These are phyloP conservation scores for Gaeumannomyces tritici DNA, from an alignment of 2,329 filamentous ascomycete genomes.

Conservation along the genomic window DNA sequence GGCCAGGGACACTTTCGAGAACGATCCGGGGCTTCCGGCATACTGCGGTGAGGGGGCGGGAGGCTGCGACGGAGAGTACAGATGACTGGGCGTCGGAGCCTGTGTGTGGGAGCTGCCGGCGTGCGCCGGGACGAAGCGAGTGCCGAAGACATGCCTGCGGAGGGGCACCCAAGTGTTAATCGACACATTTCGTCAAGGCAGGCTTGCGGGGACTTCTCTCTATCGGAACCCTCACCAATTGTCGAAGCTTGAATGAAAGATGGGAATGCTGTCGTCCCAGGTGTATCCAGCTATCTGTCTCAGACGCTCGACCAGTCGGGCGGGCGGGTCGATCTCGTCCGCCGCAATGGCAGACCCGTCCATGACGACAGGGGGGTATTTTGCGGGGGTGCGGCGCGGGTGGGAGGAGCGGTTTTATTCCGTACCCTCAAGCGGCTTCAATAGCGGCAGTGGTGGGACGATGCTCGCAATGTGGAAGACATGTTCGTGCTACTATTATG, in stretches of 20 bases:
- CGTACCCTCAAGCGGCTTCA: not conserved
- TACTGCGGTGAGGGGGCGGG: conserved; percentile 19
- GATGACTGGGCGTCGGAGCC: not conserved
- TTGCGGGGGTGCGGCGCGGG: not conserved
- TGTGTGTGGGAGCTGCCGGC: not conserved
- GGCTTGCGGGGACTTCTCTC: not conserved
- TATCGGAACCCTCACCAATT: conserved; percentile 53
- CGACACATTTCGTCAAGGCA: not conserved
- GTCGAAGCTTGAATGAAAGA: conserved; percentile 66
- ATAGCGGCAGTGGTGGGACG: not conserved
- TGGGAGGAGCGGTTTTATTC: not conserved
- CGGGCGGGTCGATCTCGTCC: conserved; percentile 54
- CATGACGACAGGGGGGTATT: conserved; percentile 24
- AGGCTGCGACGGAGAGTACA: conserved; percentile 28
- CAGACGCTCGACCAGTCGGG: conserved; percentile 62
- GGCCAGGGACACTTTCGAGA: conserved; percentile 33
- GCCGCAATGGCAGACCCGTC: conserved; percentile 37
- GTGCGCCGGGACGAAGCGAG: conserved; percentile 42
- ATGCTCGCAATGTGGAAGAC: not conserved
- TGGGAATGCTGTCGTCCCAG: conserved; percentile 58
- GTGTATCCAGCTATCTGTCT: conserved; percentile 64
- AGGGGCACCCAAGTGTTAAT: not conserved
- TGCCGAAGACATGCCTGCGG: conserved; percentile 56
- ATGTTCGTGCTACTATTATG: not conserved
- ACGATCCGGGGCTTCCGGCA: conserved; percentile 32